phyloP scores from a whole-genome alignment of 345 rosid genomes.

The Microthlaspi erraticum region DNA sequence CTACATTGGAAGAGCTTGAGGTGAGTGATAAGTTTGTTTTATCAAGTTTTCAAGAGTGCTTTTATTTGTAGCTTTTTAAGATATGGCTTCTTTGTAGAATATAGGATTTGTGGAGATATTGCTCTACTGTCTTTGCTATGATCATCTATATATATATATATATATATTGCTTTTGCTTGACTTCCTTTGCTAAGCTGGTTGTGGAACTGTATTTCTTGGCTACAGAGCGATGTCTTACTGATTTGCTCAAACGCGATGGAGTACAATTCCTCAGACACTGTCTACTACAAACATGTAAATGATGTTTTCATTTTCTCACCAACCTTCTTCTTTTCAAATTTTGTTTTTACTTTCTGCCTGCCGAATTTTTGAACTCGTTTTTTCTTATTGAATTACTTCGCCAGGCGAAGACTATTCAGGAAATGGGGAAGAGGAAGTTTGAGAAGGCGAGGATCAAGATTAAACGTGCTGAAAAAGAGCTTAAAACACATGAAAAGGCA shows the following conservation, averaged over 20 bases:
- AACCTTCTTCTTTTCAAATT: constrained; percentile 4
- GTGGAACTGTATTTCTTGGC: constrained; percentile 39
- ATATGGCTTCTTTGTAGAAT: constrained; percentile 24
- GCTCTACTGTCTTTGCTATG: constrained; percentile 1
- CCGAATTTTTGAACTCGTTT: constrained; percentile 1
- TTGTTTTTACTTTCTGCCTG: not conserved
- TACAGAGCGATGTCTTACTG: constrained; percentile 76
- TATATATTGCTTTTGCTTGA: not conserved
- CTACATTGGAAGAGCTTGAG: constrained; percentile 73
- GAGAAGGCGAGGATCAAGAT: constrained; percentile 62
- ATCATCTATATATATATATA: not conserved
- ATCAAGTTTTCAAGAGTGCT: constrained; percentile 13
- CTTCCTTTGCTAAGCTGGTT: constrained; percentile 54
- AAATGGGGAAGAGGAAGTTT: constrained; percentile 72
- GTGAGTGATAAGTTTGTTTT: constrained; percentile 46
- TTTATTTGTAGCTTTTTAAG: constrained; percentile 22
- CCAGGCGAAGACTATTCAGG: constrained; percentile 79
- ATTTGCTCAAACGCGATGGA: constrained; percentile 90
- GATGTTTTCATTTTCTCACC: constrained; percentile 26
- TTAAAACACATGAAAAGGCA: constrained; percentile 54
- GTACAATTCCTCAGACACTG: constrained; percentile 75
- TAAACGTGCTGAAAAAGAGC: constrained; percentile 60
- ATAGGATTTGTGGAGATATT: not conserved
- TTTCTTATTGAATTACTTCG: constrained; percentile 17
- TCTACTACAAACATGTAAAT: constrained; percentile 76